A percentile compares a stretch with the other conserved stretches of the same genome.
Conservation (phyloP, 352 stramenopile species). For the Phytopythium montanum region DNA sequence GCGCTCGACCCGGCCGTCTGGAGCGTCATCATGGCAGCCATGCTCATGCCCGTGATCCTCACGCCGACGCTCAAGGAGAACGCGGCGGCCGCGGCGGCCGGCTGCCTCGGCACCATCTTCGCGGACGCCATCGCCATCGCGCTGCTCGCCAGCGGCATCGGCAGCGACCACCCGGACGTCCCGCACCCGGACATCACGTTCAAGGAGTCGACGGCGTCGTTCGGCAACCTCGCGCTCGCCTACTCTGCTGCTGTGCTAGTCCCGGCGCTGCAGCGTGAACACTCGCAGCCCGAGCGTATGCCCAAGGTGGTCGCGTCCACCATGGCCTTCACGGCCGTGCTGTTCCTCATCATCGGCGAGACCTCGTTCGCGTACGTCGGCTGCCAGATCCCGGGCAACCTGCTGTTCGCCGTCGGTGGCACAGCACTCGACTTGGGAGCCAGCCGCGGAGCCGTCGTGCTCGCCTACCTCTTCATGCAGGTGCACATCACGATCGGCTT, state of each 20-base stretch:
- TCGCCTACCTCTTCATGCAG: slow-evolving; percentile 63
- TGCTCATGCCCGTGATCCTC: slow-evolving; percentile 48
- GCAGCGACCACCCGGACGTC: slow-evolving; percentile 30
- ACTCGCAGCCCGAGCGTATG: slow-evolving; percentile 60
- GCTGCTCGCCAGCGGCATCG: slow-evolving; percentile 39
- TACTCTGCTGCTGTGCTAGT: slow-evolving; percentile 58
- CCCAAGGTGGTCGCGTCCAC: slow-evolving; percentile 43
- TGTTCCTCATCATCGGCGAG: slow-evolving; percentile 51
- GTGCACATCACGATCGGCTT: slow-evolving; percentile 62
- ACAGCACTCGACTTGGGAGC: slow-evolving; percentile 38
- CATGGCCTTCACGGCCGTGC: slow-evolving; percentile 36
- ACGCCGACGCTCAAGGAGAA: slow-evolving; percentile 65
- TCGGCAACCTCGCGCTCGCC: slow-evolving; percentile 56
- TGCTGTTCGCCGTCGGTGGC: slow-evolving; percentile 53
- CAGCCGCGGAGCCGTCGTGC: slow-evolving; percentile 41
- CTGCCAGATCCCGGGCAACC: slow-evolving; percentile 62
- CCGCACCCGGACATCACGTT: slow-evolving; percentile 40
- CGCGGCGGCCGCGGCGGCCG: slow-evolving; percentile 42
- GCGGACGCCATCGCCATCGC: slow-evolving; percentile 46
- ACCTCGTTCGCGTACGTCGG: slow-evolving; percentile 40
- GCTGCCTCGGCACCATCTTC: slow-evolving; percentile 49
- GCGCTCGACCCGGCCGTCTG: slow-evolving; percentile 44
- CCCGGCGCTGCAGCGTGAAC: slow-evolving; percentile 53
- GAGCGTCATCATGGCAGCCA: slow-evolving; percentile 57
- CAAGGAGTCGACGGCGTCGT: slow-evolving; percentile 42